Conservation (phyloP, 768 basidiomycete genomes). For the Polyporus arcularius region DNA sequence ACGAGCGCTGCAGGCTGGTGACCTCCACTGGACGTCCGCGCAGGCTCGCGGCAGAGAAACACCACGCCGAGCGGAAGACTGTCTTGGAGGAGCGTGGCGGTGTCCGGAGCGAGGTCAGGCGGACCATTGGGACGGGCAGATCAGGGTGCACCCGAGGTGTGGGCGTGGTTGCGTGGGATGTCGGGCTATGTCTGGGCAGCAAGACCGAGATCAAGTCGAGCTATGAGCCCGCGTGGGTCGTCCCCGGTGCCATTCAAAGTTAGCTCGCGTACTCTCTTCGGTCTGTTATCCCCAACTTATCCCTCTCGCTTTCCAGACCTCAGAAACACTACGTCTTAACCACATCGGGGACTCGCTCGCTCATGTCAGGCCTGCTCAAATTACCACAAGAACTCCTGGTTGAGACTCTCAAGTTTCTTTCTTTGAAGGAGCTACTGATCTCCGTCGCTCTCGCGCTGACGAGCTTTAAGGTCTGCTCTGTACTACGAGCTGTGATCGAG, state of each 20-base stretch:
- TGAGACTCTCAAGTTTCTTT: slow-evolving; percentile 19
- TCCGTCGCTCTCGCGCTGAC: neutral
- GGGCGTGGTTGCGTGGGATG: too few relatives aligned
- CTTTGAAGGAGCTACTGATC: slow-evolving; percentile 13
- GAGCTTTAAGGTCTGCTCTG: slow-evolving; percentile 26
- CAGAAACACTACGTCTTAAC: too few relatives aligned
- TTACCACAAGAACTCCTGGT: slow-evolving; percentile 23
- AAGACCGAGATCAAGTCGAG: too few relatives aligned
- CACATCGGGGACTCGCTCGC: neutral
- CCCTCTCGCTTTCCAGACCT: too few relatives aligned
- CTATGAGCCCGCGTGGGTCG: too few relatives aligned
- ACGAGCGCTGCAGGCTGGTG: slow-evolving; percentile 39
- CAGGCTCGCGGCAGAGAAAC: slow-evolving; percentile 71
- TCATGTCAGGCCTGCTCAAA: neutral
- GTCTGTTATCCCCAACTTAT: too few relatives aligned
- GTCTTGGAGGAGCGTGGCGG: slow-evolving; percentile 57
- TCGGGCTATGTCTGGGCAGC: too few relatives aligned
- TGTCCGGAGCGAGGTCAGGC: slow-evolving; percentile 64
- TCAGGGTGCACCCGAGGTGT: too few relatives aligned
- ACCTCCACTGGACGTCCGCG: slow-evolving; percentile 76
- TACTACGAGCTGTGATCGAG: slow-evolving; percentile 20
- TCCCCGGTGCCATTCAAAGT: too few relatives aligned
- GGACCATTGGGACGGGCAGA: slow-evolving; percentile 63
- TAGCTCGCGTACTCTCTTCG: too few relatives aligned
- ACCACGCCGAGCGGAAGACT: slow-evolving; percentile 66